Conservation (phyloP, 2,329 filamentous ascomycete species). For the Colletotrichum filicis region DNA sequence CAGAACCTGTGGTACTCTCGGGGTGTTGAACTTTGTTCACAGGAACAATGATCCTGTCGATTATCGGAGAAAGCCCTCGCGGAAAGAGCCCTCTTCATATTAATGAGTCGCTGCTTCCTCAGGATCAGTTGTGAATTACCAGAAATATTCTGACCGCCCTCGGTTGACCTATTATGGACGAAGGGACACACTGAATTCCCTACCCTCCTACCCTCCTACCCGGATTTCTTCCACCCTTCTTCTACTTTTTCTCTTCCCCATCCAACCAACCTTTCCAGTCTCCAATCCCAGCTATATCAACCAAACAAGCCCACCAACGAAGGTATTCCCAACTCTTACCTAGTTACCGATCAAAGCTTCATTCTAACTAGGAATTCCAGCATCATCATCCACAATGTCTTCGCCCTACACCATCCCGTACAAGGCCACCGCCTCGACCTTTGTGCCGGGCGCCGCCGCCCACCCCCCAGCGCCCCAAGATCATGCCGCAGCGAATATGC, state of each 20-base stretch:
- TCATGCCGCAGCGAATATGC: neutral
- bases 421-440: neutral
- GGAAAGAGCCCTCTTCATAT: neutral
- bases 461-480: neutral
- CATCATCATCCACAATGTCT: neutral
- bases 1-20: no score
- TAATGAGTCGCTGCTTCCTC: neutral
- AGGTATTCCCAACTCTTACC: neutral
- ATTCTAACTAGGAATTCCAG: neutral
- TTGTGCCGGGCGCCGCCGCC: neutral
- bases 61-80: neutral
- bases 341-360: no score
- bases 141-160: neutral
- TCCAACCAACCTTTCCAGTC: neutral
- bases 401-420: slow-evolving; percentile 34
- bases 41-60: neutral
- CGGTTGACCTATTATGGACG: neutral
- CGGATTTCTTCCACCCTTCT: neutral
- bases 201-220: neutral
- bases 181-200: neutral
- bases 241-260: neutral
- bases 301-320: neutral
- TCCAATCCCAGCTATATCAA: neutral
- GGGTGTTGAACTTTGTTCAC: neutral
- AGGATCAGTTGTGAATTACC: neutral